Conservation (phyloP, 176 grass and related monocot genomes). For the Carex scoparia region DNA sequence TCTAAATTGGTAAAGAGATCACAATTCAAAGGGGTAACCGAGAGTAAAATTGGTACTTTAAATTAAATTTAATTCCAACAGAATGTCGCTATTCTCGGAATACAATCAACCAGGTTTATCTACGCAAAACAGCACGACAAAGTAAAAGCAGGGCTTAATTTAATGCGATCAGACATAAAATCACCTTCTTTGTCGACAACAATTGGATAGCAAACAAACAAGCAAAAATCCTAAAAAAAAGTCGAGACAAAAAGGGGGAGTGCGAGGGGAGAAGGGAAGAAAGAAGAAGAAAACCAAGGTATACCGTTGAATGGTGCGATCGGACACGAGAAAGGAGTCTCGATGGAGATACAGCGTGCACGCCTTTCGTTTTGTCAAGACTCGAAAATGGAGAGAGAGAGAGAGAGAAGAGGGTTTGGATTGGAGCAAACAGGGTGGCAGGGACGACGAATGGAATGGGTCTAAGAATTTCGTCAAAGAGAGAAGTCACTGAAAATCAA, state of each 20-base stretch:
- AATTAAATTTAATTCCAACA: not conserved
- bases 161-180: not conserved
- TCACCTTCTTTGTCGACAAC: not conserved
- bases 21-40: not conserved
- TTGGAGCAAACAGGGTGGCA: conserved; percentile 12
- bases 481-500: conserved; percentile 6
- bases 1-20: not conserved
- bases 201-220: not conserved
- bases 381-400: not conserved
- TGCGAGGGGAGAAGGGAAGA: not conserved
- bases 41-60: not conserved
- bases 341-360: not conserved
- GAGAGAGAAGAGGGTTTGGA: conserved; percentile 5
- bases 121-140: not conserved
- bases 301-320: conserved; percentile 6
- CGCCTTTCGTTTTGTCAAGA: conserved; percentile 7
- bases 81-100: not conserved
- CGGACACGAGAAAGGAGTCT: not conserved
- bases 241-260: not conserved
- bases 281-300: not conserved
- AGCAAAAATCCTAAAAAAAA: not conserved
- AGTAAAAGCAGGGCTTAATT: not conserved
- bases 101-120: not conserved
- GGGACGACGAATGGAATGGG: not conserved
- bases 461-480: not conserved